phyloP scores from a whole-genome alignment of 371 early-diverging fungal species.

The Mucor sp. region DNA sequence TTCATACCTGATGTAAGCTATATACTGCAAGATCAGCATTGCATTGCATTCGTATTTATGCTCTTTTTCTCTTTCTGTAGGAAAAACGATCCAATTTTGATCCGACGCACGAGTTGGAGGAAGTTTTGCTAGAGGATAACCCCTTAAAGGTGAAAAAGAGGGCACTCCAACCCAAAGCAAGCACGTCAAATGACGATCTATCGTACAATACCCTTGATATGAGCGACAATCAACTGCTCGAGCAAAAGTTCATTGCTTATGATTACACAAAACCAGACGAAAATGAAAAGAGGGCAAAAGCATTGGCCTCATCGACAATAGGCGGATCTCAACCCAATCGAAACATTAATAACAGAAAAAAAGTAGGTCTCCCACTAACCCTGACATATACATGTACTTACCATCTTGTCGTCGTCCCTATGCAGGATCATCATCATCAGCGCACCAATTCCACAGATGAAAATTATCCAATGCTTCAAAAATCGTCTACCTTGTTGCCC shows the following conservation, averaged over 20 bases:
- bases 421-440: slow-evolving; percentile 1
- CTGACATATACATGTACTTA: not conserved
- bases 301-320: not conserved
- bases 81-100: slow-evolving; percentile 86
- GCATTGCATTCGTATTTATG: not conserved
- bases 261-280: slow-evolving; percentile 62
- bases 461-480: slow-evolving; percentile 11
- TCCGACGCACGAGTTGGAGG: slow-evolving; percentile 94
- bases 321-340: not conserved
- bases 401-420: too few relatives aligned
- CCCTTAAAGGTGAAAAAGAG: slow-evolving; percentile 15
- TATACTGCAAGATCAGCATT: not conserved
- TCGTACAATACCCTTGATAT: not conserved
- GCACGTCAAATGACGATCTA: not conserved
- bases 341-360: not conserved
- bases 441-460: slow-evolving; percentile 6
- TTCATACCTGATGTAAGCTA: slow-evolving; percentile 65
- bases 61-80: slow-evolving; percentile 20
- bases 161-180: slow-evolving; percentile 6
- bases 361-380: not conserved
- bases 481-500: not conserved
- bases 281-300: slow-evolving; percentile 22
- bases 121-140: slow-evolving; percentile 77
- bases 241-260: slow-evolving; percentile 62
- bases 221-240: slow-evolving; percentile 56